Conservation (phyloP, 495 filamentous ascomycete species). For the Penicillium psychrofluorescens region DNA sequence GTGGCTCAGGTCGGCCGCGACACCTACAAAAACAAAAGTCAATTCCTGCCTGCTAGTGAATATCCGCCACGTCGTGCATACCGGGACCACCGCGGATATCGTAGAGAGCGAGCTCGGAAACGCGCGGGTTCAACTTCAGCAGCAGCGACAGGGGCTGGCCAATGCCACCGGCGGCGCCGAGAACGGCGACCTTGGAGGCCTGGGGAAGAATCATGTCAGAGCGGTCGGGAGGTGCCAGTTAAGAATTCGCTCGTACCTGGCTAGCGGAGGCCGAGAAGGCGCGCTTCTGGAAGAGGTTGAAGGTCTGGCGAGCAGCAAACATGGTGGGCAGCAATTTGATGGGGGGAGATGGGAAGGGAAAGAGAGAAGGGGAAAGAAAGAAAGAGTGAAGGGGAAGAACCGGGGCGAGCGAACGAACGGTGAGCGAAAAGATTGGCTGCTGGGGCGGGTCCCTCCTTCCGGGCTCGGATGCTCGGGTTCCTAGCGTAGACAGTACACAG, state of each 20-base stretch:
- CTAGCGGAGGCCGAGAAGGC: constrained; percentile 89
- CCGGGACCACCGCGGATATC: constrained; percentile 93
- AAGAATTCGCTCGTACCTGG: constrained; percentile 54
- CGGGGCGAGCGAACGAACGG: constrained; percentile 11
- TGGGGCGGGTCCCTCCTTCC: neutral
- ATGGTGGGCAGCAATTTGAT: constrained; percentile 34
- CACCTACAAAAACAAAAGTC: constrained; percentile 50
- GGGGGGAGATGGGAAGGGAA: constrained; percentile 2
- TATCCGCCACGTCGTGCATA: constrained; percentile 33
- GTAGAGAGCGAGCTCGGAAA: constrained; percentile 90
- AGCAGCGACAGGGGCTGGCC: constrained; percentile 96
- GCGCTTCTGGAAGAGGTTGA: constrained; percentile 70
- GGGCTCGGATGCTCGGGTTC: neutral
- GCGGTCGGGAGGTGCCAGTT: constrained; percentile 6
- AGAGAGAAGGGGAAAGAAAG: neutral
- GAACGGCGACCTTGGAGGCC: constrained; percentile 94
- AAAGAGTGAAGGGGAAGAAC: constrained; percentile 5
- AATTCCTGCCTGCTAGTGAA: neutral
- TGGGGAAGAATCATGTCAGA: constrained; percentile 39
- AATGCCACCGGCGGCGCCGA: constrained; percentile 95
- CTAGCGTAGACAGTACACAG: neutral
- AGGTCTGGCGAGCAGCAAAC: constrained; percentile 69
- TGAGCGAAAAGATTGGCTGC: constrained; percentile 9
- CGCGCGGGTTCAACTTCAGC: constrained; percentile 93
- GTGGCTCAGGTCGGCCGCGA: constrained; percentile 94